phyloP scores from a whole-genome alignment of 23 red algal species.

The Cyanidioschyzon merolae region DNA sequence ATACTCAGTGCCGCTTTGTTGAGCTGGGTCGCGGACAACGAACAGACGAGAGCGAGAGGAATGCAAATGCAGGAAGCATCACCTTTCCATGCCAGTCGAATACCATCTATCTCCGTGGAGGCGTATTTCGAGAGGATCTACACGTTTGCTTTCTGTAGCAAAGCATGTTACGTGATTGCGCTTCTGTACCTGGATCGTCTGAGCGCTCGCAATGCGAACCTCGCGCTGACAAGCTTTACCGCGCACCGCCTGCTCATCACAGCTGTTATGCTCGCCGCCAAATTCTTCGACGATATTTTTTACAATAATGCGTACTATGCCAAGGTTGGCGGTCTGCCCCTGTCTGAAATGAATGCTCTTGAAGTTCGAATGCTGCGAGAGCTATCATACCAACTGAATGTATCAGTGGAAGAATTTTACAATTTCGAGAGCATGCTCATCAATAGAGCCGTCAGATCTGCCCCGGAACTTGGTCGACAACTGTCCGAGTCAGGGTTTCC shows the following conservation, averaged over 20 bases:
- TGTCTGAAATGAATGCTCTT: slow-evolving; percentile 52
- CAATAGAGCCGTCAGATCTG: neutral
- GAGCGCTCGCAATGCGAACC: slow-evolving; percentile 21
- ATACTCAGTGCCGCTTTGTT: neutral
- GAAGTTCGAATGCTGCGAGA: slow-evolving; percentile 62
- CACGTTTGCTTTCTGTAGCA: slow-evolving; percentile 76
- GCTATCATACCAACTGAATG: slow-evolving; percentile 50
- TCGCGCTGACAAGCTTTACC: slow-evolving; percentile 33
- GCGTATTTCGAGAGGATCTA: slow-evolving; percentile 66
- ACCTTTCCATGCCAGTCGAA: slow-evolving; percentile 64
- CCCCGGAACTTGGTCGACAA: neutral
- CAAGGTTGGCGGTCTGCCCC: slow-evolving; percentile 60
- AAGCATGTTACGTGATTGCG: slow-evolving; percentile 63
- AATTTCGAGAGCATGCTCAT: neutral
- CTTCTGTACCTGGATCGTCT: slow-evolving; percentile 56
- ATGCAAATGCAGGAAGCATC: slow-evolving; percentile 17
- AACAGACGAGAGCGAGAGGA: neutral
- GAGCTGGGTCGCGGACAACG: neutral
- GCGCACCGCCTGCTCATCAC: slow-evolving; percentile 82
- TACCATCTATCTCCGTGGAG: slow-evolving; percentile 50
- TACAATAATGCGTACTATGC: slow-evolving; percentile 84
- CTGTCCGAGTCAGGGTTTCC: neutral
- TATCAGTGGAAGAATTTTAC: slow-evolving; percentile 33
- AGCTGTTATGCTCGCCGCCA: slow-evolving; percentile 57
- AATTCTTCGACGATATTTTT: slow-evolving; percentile 78